Base-by-base conservation (phyloP, 2,329 filamentous ascomycete species). In the Tothia fuscella region DNA sequence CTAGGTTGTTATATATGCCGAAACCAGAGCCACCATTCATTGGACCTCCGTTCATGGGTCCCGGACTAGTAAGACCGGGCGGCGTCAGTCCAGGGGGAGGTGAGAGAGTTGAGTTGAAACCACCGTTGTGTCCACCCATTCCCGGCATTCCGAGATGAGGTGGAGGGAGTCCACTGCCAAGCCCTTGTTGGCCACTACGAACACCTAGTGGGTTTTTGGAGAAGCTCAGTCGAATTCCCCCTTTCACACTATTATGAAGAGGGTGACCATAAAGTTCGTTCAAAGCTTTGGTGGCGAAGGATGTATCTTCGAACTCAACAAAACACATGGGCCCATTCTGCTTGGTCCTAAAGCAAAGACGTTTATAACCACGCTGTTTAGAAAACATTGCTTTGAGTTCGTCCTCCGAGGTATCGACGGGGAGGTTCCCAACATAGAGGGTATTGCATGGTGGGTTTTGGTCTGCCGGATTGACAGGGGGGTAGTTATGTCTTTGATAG, bases 371-470 rank as follows among this genome's bases (percentile, higher is more conserved):
- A 36, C 88, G 80, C 59, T 93, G 85, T 62, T 88, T 89, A 20
- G 82, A 87, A 56, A 98, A 98, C 55, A 95, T 74, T 17, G 82
- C 77, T 63, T 96, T 96, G 43, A 98, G 73, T 59, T 96, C 91
- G 56, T 96, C 89, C 55, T 98, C 91, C 0, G 84, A 89, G 0
- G 88, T 93, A 56, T 94, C 84, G 43, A 88, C 76, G 0, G 89
- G 91, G 32, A 98, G 67, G 54, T 98, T 96, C n/a, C 91, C 89
- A 16, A 98, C 89, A 55, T 98, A 96, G 5, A 98, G 71, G 0
- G 91, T 98, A 57, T 98, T 96, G 71, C 91, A 96, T 0, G 91
- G 91, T 1, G 89, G 89, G 52, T 96, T 95, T 61, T 95, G 84
- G 55, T 98, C 89, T 10, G 89, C 88, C 0, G 88, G 89, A 51